phyloP scores from a whole-genome alignment of 169 alveolate species.

The Neospora caninum region DNA sequence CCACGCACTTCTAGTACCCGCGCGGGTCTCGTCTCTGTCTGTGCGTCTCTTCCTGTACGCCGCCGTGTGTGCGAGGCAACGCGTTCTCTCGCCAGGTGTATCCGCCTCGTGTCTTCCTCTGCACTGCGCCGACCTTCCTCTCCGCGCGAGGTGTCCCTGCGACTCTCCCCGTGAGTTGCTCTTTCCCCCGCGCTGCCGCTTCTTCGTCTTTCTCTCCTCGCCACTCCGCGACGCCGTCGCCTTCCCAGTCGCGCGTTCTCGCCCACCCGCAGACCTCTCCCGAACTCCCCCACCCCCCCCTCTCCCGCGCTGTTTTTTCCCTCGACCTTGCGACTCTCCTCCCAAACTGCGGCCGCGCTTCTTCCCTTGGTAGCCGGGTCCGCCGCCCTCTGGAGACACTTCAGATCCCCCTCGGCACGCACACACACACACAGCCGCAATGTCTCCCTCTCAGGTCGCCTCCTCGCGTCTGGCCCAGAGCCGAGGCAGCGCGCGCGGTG shows the following conservation, averaged over 20 bases:
- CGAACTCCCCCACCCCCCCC: no score
- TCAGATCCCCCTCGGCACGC: no score
- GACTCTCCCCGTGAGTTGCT: neutral
- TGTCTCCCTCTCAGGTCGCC: neutral
- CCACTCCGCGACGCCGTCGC: neutral
- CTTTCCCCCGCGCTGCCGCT: neutral
- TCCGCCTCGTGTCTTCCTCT: neutral
- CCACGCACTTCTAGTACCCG: no score
- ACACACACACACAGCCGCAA: neutral
- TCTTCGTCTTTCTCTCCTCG: neutral
- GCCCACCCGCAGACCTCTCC: neutral
- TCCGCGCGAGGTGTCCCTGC: no score
- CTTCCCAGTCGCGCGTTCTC: neutral
- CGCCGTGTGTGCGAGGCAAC: no score
- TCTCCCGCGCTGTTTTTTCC: neutral
- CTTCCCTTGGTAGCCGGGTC: no score
- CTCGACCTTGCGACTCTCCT: neutral
- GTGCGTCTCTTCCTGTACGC: no score
- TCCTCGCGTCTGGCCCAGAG: neutral
- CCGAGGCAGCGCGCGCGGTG: no score
- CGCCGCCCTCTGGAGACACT: no score
- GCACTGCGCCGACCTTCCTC: neutral
- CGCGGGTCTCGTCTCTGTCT: no score
- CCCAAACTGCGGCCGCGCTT: neutral
- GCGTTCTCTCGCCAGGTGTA: no score